phyloP scores from a whole-genome alignment of 257 asterid genomes.

The Plantago elongata region DNA sequence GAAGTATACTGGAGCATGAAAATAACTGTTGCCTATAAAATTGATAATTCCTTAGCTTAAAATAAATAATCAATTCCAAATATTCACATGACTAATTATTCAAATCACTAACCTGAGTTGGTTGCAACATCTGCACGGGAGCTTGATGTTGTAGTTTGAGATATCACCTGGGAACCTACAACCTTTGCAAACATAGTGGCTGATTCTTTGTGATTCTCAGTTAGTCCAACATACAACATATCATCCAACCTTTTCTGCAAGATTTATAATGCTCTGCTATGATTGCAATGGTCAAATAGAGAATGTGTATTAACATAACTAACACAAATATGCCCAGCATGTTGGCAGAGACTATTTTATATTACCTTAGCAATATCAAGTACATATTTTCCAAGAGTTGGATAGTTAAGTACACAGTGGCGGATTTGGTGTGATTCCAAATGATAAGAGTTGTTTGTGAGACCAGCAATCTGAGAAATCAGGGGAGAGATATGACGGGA shows the following conservation, averaged over 20 bases:
- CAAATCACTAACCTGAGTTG: slow-evolving; percentile 42
- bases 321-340: slow-evolving; percentile 7
- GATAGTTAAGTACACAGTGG: slow-evolving; percentile 71
- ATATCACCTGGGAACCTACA: slow-evolving; percentile 89
- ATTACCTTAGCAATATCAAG: slow-evolving; percentile 91
- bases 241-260: slow-evolving; percentile 85
- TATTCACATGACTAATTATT: neutral
- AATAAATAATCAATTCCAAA: too few species aligned
- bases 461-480: slow-evolving; percentile 59
- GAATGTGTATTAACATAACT: neutral
- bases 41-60: too few species aligned
- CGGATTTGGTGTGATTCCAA: slow-evolving; percentile 83
- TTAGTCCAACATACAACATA: slow-evolving; percentile 92
- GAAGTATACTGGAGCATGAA: too few species aligned
- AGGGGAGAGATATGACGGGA: slow-evolving; percentile 5
- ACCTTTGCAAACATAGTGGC: slow-evolving; percentile 87
- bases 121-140: slow-evolving; percentile 31
- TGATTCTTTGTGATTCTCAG: slow-evolving; percentile 92
- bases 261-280: slow-evolving; percentile 41
- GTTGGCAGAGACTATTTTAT: slow-evolving; percentile 15
- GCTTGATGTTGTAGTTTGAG: slow-evolving; percentile 49
- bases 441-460: slow-evolving; percentile 83
- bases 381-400: slow-evolving; percentile 71
- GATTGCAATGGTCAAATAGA: slow-evolving; percentile 23
- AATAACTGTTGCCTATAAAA: too few species aligned